A percentile compares a stretch with the other conserved stretches of the same genome.
Conservation (phyloP, 2,329 filamentous ascomycete species). For the Pseudocercospora cruenta region DNA sequence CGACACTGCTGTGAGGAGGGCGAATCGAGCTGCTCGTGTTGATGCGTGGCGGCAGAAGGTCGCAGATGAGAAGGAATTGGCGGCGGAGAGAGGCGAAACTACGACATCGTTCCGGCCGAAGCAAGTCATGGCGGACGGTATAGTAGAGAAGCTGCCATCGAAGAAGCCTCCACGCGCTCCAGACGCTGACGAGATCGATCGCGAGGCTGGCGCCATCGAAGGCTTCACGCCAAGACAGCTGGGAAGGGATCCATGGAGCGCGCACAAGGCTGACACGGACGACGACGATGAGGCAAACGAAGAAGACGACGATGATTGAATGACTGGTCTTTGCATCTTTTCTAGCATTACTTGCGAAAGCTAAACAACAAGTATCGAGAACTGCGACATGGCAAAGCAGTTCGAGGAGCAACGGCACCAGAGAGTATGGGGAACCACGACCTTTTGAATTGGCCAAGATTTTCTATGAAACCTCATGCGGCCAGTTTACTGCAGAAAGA, state of each 20-base stretch:
- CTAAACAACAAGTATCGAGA: no score
- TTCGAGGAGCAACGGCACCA: no score
- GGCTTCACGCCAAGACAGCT: slow-evolving; percentile 35
- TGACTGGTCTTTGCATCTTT: background rate
- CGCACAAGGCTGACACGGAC: background rate
- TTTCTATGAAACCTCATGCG: no score
- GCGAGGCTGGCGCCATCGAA: slow-evolving; percentile 30
- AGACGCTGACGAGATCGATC: slow-evolving; percentile 13
- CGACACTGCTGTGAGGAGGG: slow-evolving; percentile 30
- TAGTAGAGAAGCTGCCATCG: slow-evolving; percentile 39
- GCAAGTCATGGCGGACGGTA: slow-evolving; percentile 37
- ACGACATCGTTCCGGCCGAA: slow-evolving; percentile 33
- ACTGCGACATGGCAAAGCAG: no score
- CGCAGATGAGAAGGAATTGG: slow-evolving; percentile 42
- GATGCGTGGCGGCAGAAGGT: slow-evolving; percentile 36
- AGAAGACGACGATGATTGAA: slow-evolving; percentile 14
- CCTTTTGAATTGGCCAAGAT: no score
- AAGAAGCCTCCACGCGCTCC: slow-evolving; percentile 19
- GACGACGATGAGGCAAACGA: slow-evolving; percentile 17
- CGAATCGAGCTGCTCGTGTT: slow-evolving; percentile 38
- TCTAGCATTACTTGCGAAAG: no score
- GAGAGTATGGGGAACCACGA: no score
- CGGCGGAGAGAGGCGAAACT: slow-evolving; percentile 49
- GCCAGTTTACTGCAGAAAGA: no score
- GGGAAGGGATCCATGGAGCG: slow-evolving; percentile 11